Conservation (phyloP, 2,329 filamentous ascomycete genomes). For the Exophiala mesophila region DNA sequence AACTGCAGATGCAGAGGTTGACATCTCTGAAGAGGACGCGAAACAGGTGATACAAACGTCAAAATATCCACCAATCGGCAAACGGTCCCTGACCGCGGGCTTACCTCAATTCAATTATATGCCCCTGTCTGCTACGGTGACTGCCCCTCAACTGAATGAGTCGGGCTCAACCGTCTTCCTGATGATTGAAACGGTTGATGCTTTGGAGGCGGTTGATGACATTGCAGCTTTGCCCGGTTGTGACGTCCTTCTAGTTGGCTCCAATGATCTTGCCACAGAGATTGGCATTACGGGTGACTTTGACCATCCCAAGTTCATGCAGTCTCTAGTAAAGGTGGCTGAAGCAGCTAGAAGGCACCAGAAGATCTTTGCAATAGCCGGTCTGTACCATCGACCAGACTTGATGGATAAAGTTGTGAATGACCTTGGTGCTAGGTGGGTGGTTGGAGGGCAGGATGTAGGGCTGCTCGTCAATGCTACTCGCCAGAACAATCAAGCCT, state of each 20-base stretch:
- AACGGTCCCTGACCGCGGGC: not conserved
- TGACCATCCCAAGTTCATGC: conserved; percentile 2
- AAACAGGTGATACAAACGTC: not conserved
- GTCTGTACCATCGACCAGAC: conserved; percentile 3
- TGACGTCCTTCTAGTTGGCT: conserved; percentile 6
- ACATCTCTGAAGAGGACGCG: conserved; percentile 6
- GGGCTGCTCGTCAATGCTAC: conserved; percentile 2
- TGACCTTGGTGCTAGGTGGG: conserved; percentile 3
- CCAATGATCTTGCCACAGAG: conserved; percentile 7
- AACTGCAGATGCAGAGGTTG: too few species aligned
- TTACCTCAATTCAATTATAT: conserved; percentile 2
- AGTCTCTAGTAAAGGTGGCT: conserved; percentile 2
- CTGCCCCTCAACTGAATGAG: not conserved
- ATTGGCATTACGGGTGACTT: conserved; percentile 5
- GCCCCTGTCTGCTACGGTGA: not conserved
- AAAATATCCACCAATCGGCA: conserved; percentile 7
- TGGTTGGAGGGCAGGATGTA: conserved; percentile 4
- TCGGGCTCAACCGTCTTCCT: conserved; percentile 2
- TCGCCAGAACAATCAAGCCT: not conserved
- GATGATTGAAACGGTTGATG: conserved; percentile 10
- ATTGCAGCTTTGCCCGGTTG: conserved; percentile 8
- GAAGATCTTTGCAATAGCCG: conserved; percentile 6
- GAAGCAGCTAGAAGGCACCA: not conserved
- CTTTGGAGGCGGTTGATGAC: conserved; percentile 4
- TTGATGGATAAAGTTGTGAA: conserved; percentile 4